Evolutionary conservation across 179 eudicot genomes (phyloP), one percentile per base, ranked within the genome.

Genomic region (Amaranthus tricolor): DNA sequence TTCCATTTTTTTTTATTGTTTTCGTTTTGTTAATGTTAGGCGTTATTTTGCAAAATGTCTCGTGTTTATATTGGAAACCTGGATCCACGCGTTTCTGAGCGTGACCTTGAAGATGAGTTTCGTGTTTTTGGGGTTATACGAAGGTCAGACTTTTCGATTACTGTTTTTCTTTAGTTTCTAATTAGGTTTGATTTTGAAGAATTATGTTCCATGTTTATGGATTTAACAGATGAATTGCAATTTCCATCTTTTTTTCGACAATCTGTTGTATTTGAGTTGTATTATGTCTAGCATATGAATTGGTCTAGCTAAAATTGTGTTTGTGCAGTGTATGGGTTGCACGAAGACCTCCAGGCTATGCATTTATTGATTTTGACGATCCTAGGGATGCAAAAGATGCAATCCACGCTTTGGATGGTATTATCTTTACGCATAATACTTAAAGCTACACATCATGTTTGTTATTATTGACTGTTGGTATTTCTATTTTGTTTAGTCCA

Each of bases 261-360:
- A 31, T 31, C 40, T 31, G 40, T 31, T 31, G 2, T 2, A 2
- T 31, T 31, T 31, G 40, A 31, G 40, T 31, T 31, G 40, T 31
- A 31, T 31, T 31, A 31, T 31, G 40, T 4, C 4, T 31, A 31
- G 2, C 40, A 1, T 31, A 31, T 31, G 40, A 31, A 31, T 31
- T 2, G 40, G 2, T 31, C 40, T 31, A 31, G 40, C 40, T 31
- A 43, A 57, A 40, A 1, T 51, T 19, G 43, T 21, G 40, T 6
- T n/a, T 67, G n/a, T 47, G 68, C 87, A 94, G 96, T 88, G 94
- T 94, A 2, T 94, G 98, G 97, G 98, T 94, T 84, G 98, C 98
- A 62, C 82, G 98, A 73, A 85, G 97, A 68, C 97, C 98, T 19
- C 98, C 98, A 9, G 98, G 98, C 17, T 94, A 94, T 80, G 98